phyloP scores from a whole-genome alignment of 768 basidiomycete species.

The Phlebiopsis gigantea region DNA sequence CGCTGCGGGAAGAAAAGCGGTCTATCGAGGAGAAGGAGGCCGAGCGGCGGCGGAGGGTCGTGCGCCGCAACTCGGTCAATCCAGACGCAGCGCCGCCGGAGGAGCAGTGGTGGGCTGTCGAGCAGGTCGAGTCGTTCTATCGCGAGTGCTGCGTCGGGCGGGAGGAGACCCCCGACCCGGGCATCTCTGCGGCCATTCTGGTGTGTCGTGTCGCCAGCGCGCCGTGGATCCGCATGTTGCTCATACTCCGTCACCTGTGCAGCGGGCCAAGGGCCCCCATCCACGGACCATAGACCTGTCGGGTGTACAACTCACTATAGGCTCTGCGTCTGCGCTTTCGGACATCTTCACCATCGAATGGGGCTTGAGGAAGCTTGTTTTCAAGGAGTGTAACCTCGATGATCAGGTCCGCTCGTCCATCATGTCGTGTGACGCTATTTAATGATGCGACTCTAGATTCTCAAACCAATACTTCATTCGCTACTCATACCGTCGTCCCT shows the following conservation, averaged over 20 bases:
- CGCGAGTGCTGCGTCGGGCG: constrained; percentile 76
- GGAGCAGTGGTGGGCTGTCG: constrained; percentile 79
- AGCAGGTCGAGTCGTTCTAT: constrained; percentile 83
- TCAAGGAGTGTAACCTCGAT: constrained; percentile 85
- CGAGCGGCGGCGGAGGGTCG: constrained; percentile 60
- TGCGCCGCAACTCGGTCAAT: constrained; percentile 45
- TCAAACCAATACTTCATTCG: constrained; percentile 89
- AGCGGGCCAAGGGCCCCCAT: constrained; percentile 48
- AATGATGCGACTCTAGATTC: constrained; percentile 37
- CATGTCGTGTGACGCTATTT: not conserved
- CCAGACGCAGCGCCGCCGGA: constrained; percentile 17
- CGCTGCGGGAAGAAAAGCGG: constrained; percentile 75
- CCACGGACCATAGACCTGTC: constrained; percentile 80
- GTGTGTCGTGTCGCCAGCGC: constrained; percentile 32
- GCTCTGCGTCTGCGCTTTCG: constrained; percentile 74
- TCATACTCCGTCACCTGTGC: not conserved
- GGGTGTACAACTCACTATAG: constrained; percentile 64
- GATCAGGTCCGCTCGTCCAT: constrained; percentile 51
- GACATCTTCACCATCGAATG: constrained; percentile 92
- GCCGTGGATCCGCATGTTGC: constrained; percentile 35
- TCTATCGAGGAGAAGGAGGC: constrained; percentile 73
- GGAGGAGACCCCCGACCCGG: constrained; percentile 64
- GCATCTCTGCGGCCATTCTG: constrained; percentile 67
- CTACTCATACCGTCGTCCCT: constrained; percentile 79
- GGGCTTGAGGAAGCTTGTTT: constrained; percentile 80